A percentile compares a stretch with the other conserved stretches of the same genome.
These are phyloP conservation scores for Populus deltoides DNA, from an alignment of 345 rosid genomes.

Conservation along the genomic window DNA sequence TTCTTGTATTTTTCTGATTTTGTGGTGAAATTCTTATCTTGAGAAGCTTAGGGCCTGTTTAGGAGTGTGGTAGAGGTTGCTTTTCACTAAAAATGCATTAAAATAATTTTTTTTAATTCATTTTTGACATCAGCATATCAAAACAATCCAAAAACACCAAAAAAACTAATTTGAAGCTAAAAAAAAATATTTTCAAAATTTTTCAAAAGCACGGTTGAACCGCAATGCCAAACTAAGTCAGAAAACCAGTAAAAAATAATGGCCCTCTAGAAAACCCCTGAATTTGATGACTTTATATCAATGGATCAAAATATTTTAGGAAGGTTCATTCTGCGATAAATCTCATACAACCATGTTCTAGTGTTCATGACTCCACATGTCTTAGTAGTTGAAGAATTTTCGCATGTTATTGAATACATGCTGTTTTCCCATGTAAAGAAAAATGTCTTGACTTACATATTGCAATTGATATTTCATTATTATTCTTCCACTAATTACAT, in stretches of 20 bases:
- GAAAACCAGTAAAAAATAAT: background rate
- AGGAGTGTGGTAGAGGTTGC: too few relatives aligned
- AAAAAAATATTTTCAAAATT: too few relatives aligned
- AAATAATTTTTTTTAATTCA: too few relatives aligned
- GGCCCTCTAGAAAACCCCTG: background rate
- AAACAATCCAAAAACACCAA: too few relatives aligned
- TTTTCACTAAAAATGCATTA: too few relatives aligned
- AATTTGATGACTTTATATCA: background rate
- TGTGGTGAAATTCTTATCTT: background rate
- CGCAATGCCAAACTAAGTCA: background rate
- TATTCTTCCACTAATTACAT: constrained; percentile 12
- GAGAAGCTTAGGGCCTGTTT: background rate
- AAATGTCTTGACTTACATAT: background rate
- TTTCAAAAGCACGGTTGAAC: too few relatives aligned
- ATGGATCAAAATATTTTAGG: background rate
- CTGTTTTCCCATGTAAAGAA: constrained; percentile 4
- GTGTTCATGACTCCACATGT: background rate
- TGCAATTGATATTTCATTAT: background rate
- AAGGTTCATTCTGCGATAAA: background rate
- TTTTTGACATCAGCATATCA: too few relatives aligned
- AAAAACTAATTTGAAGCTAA: too few relatives aligned
- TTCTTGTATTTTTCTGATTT: background rate
- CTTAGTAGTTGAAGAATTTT: background rate
- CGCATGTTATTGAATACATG: background rate
- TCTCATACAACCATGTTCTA: background rate